Base-by-base conservation (phyloP, 176 grass and related monocot genomes). In the Oryza meyeriana region DNA sequence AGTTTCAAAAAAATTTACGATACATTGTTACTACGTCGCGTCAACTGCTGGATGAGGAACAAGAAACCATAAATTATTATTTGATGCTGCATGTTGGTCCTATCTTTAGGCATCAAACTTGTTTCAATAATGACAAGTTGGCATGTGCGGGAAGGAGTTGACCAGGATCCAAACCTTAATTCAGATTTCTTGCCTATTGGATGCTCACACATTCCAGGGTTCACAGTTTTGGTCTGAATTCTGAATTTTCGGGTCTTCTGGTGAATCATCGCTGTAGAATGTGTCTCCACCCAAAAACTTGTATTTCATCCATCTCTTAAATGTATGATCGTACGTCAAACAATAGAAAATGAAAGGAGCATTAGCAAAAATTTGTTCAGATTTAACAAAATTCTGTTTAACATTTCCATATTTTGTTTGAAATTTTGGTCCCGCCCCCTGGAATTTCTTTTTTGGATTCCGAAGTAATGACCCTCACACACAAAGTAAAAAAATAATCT, bases 251-350 rank as follows among this genome's bases (percentile, higher is more conserved):
- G 42, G 14, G 10, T 45, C 3, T 45, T 3, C 42, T 8, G 12
- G 42, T 45, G 42, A 12, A 45, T 45, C 42, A 0, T 45, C 42
- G 1, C 0, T 11, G 42, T 3, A 45, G 42, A 8, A 13, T 42
- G 40, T 45, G 42, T 45, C 10, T 45, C 12, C 42, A 45, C 12
- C 12, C 42, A 45, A 45, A 45, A 42, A 42, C 35, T 36, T 36
- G 4, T 36, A n/a, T n/a, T n/a, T n/a, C n/a, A n/a, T n/a, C n/a
- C n/a, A n/a, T n/a, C n/a, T n/a, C n/a, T n/a, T n/a, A n/a, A n/a
- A n/a, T n/a, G n/a, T n/a, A n/a, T n/a, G n/a, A n/a, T n/a, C n/a
- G 39, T 12, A 0, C 0, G 10, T 40, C 0, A 40, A 40, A 0
- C 0, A 40, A 40, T n/a, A n/a, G n/a, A n/a, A n/a, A n/a, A n/a